Evolutionary conservation across 1,284 basidiomycete species (phyloP), one percentile per base, ranked within the genome.

Genomic region (Fomitopsis pinicola): DNA sequence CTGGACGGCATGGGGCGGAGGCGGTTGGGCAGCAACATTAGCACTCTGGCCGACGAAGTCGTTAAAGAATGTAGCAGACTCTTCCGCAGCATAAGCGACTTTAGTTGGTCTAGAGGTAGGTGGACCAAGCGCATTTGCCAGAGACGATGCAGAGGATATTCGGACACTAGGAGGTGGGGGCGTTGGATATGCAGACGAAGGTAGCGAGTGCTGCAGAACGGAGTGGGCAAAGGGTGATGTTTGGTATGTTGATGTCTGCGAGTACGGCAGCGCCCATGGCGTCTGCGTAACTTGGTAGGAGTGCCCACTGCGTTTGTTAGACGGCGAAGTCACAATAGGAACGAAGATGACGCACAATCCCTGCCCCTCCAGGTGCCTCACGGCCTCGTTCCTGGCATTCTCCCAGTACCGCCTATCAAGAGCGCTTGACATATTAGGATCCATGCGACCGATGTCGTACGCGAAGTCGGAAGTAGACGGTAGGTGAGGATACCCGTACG

Each of bases 81-180:
- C 84, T 56, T 82, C 77, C 6, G 85, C 78, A n/a, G 76, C 73
- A 64, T 81, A 82, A 17, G 75, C 67, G 8, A 42, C 5, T 26
- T 68, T 71, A 4, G 66, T 59, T 4, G 75, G 71, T 30, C 68
- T 73, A 17, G 74, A 73, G 33, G 66, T 69, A 0, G 82, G 81
- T 30, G 78, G 76, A 10, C 84, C 87, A n/a, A 91, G 79, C 7
- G 89, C 89, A 69, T 80, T 79, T 1, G 89, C 88, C 58, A 91
- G 80, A 10, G 89, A 90, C 15, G 89, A 89, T 1, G 87, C 38
- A 40, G 38, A 87, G 0, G 87, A 83, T n/a, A 77, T 77, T 42
- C 75, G 80, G 33, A 87, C 83, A 12, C 80, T 79, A 2, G 85
- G 85, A 14, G 86, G 88, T 7, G 87, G 85, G 17, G 86, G 86